Conservation (phyloP, 2,329 filamentous ascomycete species). For the Sporothrix schenckii region DNA sequence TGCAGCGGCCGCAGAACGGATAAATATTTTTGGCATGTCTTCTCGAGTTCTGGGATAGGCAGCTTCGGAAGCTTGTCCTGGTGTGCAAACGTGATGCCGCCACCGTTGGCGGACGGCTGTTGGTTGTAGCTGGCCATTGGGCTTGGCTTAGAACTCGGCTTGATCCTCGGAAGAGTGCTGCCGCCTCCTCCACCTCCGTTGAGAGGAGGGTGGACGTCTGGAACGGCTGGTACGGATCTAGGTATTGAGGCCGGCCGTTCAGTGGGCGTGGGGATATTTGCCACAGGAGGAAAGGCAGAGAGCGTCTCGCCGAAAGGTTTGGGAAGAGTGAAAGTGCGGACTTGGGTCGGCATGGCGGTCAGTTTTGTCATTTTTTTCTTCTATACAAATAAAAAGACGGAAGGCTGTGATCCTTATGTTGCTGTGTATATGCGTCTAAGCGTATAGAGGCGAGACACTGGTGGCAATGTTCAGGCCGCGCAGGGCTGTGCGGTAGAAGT, state of each 20-base stretch:
- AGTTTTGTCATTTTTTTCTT: conserved; percentile 44
- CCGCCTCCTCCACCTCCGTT: conserved; percentile 35
- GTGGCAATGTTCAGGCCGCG: conserved; percentile 83
- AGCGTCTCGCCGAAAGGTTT: conserved; percentile 74
- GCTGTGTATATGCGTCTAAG: conserved; percentile 48
- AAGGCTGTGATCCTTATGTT: background rate
- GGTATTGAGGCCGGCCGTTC: conserved; percentile 43
- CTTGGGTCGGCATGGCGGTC: conserved; percentile 64
- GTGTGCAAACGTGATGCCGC: conserved; percentile 82
- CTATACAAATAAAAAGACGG: background rate
- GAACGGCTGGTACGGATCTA: conserved; percentile 45
- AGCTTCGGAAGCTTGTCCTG: conserved; percentile 90
- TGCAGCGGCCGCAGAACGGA: conserved; percentile 80
- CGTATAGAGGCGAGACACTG: conserved; percentile 74
- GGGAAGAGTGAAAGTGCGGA: conserved; percentile 68
- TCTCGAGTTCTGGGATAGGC: conserved; percentile 85
- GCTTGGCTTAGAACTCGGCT: conserved; percentile 34
- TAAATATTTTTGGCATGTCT: conserved; percentile 77
- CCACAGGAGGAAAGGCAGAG: conserved; percentile 47
- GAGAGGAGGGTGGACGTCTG: conserved; percentile 42
- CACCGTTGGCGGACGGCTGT: conserved; percentile 55
- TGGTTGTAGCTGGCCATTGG: conserved; percentile 46
- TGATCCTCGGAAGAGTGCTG: conserved; percentile 34
- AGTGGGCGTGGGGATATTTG: conserved; percentile 12
- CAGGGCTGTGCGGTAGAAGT: conserved; percentile 88